Base-by-base conservation (phyloP, 139 green algal genomes). In the Edaphochlamys debaryana region DNA sequence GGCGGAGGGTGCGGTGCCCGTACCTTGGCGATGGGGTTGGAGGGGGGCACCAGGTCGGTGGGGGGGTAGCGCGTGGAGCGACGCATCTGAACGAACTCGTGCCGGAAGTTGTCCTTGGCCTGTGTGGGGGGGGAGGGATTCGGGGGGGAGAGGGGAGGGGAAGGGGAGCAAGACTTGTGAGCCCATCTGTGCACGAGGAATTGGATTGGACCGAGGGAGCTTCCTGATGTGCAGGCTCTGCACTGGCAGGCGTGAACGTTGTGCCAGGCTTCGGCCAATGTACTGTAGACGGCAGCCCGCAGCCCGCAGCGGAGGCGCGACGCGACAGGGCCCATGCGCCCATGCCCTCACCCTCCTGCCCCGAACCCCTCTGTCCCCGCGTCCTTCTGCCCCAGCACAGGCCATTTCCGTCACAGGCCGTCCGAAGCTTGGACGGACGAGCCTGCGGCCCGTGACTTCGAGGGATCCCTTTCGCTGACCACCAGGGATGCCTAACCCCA, bases 41-140 rank as follows among this genome's bases (percentile, higher is more conserved):
- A n/a, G 3, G 86, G 56, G 60, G 69, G 60, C 48, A 68, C 40
- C 0, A 48, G 69, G 38, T 87, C 85, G 68, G 93, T 91, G 63
- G 94, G 91, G 48, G 94, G 89, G 79, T 85, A 98, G 22, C 94
- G 89, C 48, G 95, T 85, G 0, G 93, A 88, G 23, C 86, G 67
- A 4, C 94, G 87, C 88, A 98, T 84, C 34, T 92, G 87, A 32
- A 80, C 67, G 77, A 95, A 87, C 89, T 98, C 94, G 41, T 94
- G 89, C 13, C 78, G 79, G 83, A 96, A 98, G 80, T 97, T 98
- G 23, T 92, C 86, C 27, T 84, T 63, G 3, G 88, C 92, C 93
- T 94, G 87, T 17, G 37, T 19, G 30, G 27, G 2, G 20, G 17
- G 38, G 15, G 6, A 30, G 9, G 42, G 4, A 41, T n/a, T n/a